Evolutionary conservation across 2,329 filamentous ascomycete genomes (phyloP), one percentile per base, ranked within the genome.

Genomic region (Metarhizium sp.): DNA sequence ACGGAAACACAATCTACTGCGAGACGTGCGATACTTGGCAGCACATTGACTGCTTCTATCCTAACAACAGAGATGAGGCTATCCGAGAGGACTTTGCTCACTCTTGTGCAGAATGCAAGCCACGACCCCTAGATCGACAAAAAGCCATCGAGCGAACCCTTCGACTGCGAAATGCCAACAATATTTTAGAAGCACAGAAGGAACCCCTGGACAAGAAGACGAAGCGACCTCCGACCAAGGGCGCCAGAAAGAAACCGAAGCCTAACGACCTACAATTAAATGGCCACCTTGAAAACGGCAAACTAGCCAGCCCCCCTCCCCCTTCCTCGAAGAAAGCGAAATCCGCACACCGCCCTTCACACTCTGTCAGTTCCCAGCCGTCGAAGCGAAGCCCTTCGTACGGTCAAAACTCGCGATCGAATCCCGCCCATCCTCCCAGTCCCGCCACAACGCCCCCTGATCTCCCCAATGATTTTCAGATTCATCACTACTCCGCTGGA

Each of bases 21-120:
- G 94, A 97, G 69, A 83, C 80, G 57, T 99, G 94, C 78, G 89
- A 96, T 69, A 94, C 91, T 51, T 99, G 94, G 94, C 94, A 99
- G 73, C 94, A 99, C 73, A 95, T 96, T 65, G 86, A 91, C 69
- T 99, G 94, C 74, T 97, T 95, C 74, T 97, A 97, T 69, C 82
- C 82, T 25, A 71, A 82, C 60, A 88, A 90, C 63, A 81, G 83
- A 67, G 80, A 85, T 70, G 78, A 88, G 77, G 79, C 88, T 74
- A 73, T 92, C 70, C 72, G 86, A 76, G 78, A 82, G 57, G 79
- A 84, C 64, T 88, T 86, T 65, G 78, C 88, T 55, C 92, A 99
- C 75, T 90, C 86, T 55, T 99, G 94, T 74, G 84, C 85, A 64
- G 90, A 96, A 64, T 99, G 94, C 75, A 84, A 87, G 58, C 91